phyloP scores from a whole-genome alignment of 2,329 filamentous ascomycete genomes.

The Teratosphaeriaceae sp. region DNA sequence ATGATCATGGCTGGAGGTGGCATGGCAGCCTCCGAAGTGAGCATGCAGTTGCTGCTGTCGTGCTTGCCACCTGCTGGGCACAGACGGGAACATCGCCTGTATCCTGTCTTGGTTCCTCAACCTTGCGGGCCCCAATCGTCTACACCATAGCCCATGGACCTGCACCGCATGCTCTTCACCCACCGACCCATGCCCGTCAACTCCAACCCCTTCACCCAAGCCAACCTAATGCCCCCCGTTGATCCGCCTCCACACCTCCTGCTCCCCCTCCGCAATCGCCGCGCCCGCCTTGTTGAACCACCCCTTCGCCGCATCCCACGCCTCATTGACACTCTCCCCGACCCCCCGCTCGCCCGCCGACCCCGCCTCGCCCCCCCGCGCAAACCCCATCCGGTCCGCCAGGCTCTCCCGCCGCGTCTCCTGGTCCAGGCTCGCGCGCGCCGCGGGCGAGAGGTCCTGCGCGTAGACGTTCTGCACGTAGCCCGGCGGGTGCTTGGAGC shows the following conservation, averaged over 20 bases:
- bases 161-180: too few species aligned
- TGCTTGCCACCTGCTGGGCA: too few species aligned
- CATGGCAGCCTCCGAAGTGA: not conserved
- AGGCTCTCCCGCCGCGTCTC: slow-evolving; percentile 18
- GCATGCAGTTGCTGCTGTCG: too few species aligned
- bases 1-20: too few species aligned
- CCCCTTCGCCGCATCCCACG: slow-evolving; percentile 35
- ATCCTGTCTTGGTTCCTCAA: too few species aligned
- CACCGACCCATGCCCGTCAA: not conserved
- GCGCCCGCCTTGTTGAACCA: slow-evolving; percentile 36
- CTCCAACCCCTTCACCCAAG: not conserved
- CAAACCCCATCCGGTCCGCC: slow-evolving; percentile 14
- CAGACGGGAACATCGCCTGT: too few species aligned
- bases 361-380: slow-evolving; percentile 29
- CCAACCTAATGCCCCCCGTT: slow-evolving; percentile 28
- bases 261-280: slow-evolving; percentile 39
- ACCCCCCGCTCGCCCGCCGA: slow-evolving; percentile 10
- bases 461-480: slow-evolving; percentile 43
- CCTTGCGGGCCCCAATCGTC: too few species aligned
- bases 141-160: too few species aligned
- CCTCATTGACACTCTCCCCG: slow-evolving; percentile 16
- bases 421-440: slow-evolving; percentile 27
- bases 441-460: slow-evolving; percentile 31
- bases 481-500: slow-evolving; percentile 36
- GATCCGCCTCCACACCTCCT: slow-evolving; percentile 42